Evolutionary conservation across 331 rosid species (phyloP).

Genomic region (Acacia pycnantha): DNA sequence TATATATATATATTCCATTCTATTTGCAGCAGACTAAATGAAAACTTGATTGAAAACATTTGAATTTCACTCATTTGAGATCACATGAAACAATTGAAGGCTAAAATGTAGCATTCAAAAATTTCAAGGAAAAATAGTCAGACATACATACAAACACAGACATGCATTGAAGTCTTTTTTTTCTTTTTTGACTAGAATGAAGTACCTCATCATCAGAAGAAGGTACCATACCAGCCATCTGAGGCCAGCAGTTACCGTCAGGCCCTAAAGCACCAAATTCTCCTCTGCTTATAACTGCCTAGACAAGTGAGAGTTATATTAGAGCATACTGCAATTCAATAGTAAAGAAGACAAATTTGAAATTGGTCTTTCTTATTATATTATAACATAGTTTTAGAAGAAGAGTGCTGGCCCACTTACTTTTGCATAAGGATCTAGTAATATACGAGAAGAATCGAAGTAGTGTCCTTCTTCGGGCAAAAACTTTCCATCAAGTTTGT

Average conservation of each 20-base stretch:
- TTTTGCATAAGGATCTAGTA: slow-evolving; percentile 91
- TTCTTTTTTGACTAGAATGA: background rate
- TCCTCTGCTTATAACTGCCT: slow-evolving; percentile 93
- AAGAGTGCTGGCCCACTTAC: slow-evolving; percentile 42
- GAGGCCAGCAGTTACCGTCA: slow-evolving; percentile 91
- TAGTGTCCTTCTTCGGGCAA: slow-evolving; percentile 70
- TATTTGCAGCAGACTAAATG: background rate
- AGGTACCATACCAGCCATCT: slow-evolving; percentile 87
- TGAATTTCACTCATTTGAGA: background rate
- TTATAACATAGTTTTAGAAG: background rate
- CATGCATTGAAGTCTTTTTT: background rate
- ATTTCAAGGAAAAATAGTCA: background rate
- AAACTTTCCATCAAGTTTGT: slow-evolving; percentile 74
- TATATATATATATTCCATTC: background rate
- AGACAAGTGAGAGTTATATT: slow-evolving; percentile 42
- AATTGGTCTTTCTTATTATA: background rate
- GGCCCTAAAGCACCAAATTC: slow-evolving; percentile 74
- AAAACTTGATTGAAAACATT: background rate
- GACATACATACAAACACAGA: background rate
- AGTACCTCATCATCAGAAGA: slow-evolving; percentile 56
- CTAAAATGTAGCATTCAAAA: slow-evolving; percentile 1
- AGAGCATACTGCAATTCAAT: slow-evolving; percentile 25
- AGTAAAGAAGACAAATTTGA: background rate
- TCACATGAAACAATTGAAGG: background rate
- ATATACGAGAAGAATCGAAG: slow-evolving; percentile 62